A percentile compares a stretch with the other conserved stretches of the same genome.
Conservation (phyloP, 2,329 filamentous ascomycete genomes). For the Calonectria multiphialidica region DNA sequence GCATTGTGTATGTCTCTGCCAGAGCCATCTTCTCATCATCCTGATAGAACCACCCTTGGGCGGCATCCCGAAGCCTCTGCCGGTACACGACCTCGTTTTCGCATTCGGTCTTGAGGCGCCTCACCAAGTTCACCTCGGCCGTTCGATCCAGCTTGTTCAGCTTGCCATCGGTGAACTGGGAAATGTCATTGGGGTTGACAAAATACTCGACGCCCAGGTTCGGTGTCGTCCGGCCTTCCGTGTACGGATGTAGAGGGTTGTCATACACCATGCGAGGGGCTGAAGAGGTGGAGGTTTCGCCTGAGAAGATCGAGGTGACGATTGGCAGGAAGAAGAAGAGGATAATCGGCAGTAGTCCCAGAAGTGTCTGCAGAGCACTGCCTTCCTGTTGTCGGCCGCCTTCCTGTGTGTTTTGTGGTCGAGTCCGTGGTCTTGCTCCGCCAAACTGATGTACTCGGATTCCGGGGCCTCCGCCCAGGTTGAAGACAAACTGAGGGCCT, state of each 20-base stretch:
- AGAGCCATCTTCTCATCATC: constrained; percentile 83
- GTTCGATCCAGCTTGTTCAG: constrained; percentile 80
- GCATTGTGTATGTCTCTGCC: constrained; percentile 68
- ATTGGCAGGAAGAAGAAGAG: constrained; percentile 90
- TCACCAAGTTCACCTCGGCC: constrained; percentile 81
- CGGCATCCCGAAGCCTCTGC: constrained; percentile 78
- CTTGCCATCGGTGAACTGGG: constrained; percentile 76
- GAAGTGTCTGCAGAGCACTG: constrained; percentile 69
- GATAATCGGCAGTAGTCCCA: constrained; percentile 87
- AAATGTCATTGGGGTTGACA: constrained; percentile 83
- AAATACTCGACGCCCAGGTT: constrained; percentile 85
- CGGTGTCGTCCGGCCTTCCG: constrained; percentile 77
- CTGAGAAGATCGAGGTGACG: constrained; percentile 82
- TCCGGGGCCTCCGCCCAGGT: constrained; percentile 90
- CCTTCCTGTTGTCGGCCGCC: constrained; percentile 58
- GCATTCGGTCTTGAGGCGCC: constrained; percentile 77
- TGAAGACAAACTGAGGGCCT: constrained; percentile 93
- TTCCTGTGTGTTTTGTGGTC: constrained; percentile 75
- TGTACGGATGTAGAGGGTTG: constrained; percentile 76
- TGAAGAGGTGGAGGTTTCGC: constrained; percentile 53
- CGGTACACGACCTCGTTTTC: constrained; percentile 77
- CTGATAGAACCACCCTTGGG: constrained; percentile 88
- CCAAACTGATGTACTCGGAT: constrained; percentile 97
- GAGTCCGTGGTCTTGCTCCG: constrained; percentile 79
- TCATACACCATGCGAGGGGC: constrained; percentile 84